These are phyloP conservation scores for Agrocybe chaxingu DNA, from an alignment of 768 basidiomycete genomes.

Conservation along the genomic window DNA sequence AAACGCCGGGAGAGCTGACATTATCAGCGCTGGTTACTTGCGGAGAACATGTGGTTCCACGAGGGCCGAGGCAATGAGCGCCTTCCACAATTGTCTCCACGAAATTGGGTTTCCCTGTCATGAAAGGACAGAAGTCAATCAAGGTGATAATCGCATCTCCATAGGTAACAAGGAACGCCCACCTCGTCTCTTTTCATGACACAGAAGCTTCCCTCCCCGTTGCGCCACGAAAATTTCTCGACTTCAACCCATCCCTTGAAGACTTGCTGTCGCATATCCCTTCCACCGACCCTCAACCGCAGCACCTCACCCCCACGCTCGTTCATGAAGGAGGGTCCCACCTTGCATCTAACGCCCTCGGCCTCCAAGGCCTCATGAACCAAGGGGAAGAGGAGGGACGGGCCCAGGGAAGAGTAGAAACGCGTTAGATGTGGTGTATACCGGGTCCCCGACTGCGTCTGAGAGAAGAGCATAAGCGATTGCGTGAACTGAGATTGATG, in stretches of 20 bases:
- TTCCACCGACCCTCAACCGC: slow-evolving; percentile 62
- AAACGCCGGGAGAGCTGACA: neutral
- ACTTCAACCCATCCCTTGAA: slow-evolving; percentile 78
- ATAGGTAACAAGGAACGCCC: slow-evolving; percentile 19
- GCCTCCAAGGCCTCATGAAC: slow-evolving; percentile 51
- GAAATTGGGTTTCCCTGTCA: slow-evolving; percentile 71
- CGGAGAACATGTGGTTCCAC: slow-evolving; percentile 58
- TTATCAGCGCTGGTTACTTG: slow-evolving; percentile 18
- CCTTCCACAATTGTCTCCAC: slow-evolving; percentile 77
- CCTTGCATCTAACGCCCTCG: slow-evolving; percentile 49
- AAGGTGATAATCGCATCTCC: neutral
- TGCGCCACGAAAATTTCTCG: slow-evolving; percentile 54
- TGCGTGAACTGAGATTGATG: slow-evolving; percentile 76
- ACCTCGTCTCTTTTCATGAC: slow-evolving; percentile 71
- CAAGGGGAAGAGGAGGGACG: slow-evolving; percentile 47
- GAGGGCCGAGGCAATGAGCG: slow-evolving; percentile 43
- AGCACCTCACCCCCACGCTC: slow-evolving; percentile 20
- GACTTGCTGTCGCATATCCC: slow-evolving; percentile 57
- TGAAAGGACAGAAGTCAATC: neutral
- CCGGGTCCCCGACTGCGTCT: slow-evolving; percentile 72
- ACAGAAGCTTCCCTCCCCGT: slow-evolving; percentile 57
- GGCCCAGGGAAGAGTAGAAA: slow-evolving; percentile 67
- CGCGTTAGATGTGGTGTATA: slow-evolving; percentile 78
- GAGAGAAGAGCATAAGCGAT: slow-evolving; percentile 77
- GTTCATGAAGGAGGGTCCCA: slow-evolving; percentile 5